These are phyloP conservation scores for Mycocentrospora acerina DNA, from an alignment of 2,329 filamentous ascomycete species.

Conservation along the genomic window DNA sequence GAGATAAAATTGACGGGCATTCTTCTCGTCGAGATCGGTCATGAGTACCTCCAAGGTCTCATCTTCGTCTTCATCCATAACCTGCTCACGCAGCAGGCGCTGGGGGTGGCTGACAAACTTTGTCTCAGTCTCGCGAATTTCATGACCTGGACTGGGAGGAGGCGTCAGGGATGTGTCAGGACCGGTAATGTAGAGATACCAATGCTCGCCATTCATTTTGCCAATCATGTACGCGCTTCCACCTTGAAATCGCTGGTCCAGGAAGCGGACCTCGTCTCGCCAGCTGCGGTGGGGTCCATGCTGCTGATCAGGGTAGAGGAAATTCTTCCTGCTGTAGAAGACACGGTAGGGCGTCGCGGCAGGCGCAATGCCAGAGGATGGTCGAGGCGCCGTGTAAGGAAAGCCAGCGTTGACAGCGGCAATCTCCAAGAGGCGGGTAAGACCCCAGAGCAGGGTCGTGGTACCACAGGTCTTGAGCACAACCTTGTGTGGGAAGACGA, in stretches of 20 bases:
- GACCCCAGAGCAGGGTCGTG: constrained; percentile 85
- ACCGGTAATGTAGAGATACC: constrained; percentile 96
- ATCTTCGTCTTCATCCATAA: constrained; percentile 59
- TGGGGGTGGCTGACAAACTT: constrained; percentile 61
- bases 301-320: constrained; percentile 92
- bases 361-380: constrained; percentile 66
- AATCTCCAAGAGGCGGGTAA: constrained; percentile 90
- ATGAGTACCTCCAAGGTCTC: constrained; percentile 74
- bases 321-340: constrained; percentile 99
- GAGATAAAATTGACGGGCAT: constrained; percentile 69
- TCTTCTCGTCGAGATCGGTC: constrained; percentile 67
- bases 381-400: constrained; percentile 70
- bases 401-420: constrained; percentile 88
- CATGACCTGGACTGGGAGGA: constrained; percentile 68
- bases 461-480: constrained; percentile 98
- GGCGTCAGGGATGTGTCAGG: constrained; percentile 79
- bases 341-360: constrained; percentile 90
- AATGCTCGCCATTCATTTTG: constrained; percentile 99
- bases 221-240: constrained; percentile 99
- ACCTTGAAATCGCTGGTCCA: constrained; percentile 87
- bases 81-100: constrained; percentile 50
- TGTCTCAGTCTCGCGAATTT: constrained; percentile 58
- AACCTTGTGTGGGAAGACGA: constrained; percentile 99
- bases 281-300: constrained; percentile 94
- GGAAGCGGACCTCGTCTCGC: constrained; percentile 90